Base-by-base conservation (phyloP, 176 grass and related monocot genomes). In the Oropetium thomaeum region DNA sequence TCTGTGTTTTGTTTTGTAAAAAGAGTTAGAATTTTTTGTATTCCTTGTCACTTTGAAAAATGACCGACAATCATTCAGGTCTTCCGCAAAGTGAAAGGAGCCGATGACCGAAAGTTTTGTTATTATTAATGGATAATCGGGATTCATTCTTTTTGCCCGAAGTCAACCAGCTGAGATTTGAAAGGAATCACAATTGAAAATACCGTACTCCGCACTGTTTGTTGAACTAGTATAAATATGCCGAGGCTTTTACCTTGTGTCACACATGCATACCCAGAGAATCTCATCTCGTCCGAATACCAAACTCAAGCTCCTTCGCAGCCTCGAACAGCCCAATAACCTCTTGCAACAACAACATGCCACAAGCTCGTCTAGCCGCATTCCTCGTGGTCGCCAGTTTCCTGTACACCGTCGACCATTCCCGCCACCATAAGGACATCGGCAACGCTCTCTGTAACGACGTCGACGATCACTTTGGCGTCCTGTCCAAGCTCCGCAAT, bases 221-320 rank as follows among this genome's bases (percentile, higher is more conserved):
- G n/a, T n/a, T n/a, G n/a, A n/a, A n/a, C n/a, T n/a, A n/a, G n/a
- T n/a, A 87, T 82, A 87, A 87, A 73, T 78, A 16, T 39, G 13
- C 4, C 31, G 30, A 8, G 5, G 29, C 14, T 49, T 19, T 51
- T 39, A 32, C 58, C 27, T 71, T 25, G 70, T 20, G 12, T n/a
- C 67, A 62, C 45, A n/a, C 39, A 9, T 10, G 17, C 45, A 58
- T 31, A 73, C 2, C n/a, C n/a, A n/a, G 40, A 68, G 71, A 3
- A 49, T 54, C 33, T 58, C 69, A 78, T 82, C 33, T 58, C 69
- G 73, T 82, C 74, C 85, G 53, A 53, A 27, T 7, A 53, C 32
- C 79, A 73, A 82, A 87, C 71, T 73, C 51, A 33, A 87, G 74
- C 74, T 33, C 67, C 67, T 14, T 19, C 39, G 2, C 16, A 44